Conservation (phyloP, 495 filamentous ascomycete species). For the Penicillium paxilli region DNA sequence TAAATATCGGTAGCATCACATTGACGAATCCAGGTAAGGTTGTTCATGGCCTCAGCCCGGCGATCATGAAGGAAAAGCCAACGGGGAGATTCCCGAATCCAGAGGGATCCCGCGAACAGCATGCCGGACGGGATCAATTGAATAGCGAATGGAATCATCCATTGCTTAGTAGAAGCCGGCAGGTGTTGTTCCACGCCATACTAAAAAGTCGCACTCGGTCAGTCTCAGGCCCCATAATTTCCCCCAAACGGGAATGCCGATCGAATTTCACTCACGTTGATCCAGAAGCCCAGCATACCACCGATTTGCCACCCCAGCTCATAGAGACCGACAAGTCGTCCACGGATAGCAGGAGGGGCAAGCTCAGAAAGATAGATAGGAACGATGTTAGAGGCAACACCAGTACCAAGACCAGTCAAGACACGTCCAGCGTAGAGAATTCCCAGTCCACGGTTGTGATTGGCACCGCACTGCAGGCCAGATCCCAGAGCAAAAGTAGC, state of each 20-base stretch:
- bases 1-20: constrained; percentile 61
- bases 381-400: constrained; percentile 73
- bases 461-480: constrained; percentile 63
- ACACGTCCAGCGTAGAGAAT: constrained; percentile 70
- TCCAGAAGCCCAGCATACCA: constrained; percentile 74
- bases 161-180: constrained; percentile 42
- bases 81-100: constrained; percentile 57
- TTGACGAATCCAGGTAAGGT: constrained; percentile 66
- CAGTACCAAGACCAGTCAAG: constrained; percentile 71
- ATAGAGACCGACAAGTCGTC: constrained; percentile 74
- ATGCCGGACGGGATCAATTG: constrained; percentile 56
- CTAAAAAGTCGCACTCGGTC: constrained; percentile 23
- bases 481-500: constrained; percentile 63
- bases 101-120: constrained; percentile 48
- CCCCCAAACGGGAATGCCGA: constrained; percentile 1
- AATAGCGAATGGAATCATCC: constrained; percentile 58
- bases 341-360: constrained; percentile 76
- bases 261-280: constrained; percentile 47
- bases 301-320: constrained; percentile 75
- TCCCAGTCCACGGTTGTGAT: constrained; percentile 56
- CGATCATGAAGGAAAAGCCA: constrained; percentile 54
- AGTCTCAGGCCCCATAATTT: constrained; percentile 1
- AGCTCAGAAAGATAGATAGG: constrained; percentile 83
- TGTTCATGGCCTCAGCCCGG: constrained; percentile 57
- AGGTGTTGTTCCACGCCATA: constrained; percentile 41